Evolutionary conservation across 2,329 filamentous ascomycete species (phyloP).

Genomic region (Sporothrix phasma): DNA sequence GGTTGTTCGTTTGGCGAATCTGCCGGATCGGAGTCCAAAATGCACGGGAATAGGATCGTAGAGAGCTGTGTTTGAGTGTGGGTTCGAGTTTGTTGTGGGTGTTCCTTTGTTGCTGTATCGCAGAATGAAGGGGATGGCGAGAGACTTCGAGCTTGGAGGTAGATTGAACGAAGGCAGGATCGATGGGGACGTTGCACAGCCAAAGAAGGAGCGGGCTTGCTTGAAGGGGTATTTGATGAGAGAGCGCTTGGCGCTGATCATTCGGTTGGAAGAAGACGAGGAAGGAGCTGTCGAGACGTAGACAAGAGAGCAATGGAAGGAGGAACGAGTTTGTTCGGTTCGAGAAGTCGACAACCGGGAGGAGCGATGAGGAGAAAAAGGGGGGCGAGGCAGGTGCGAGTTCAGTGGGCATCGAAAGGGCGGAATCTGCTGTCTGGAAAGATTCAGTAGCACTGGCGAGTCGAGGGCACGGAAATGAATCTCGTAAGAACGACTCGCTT

Average conservation of each 20-base stretch:
- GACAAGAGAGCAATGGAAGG: background rate
- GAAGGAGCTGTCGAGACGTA: background rate
- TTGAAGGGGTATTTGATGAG: background rate
- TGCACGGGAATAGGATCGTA: background rate
- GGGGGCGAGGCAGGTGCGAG: background rate
- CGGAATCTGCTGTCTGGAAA: background rate
- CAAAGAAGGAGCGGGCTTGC: background rate
- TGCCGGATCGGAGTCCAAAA: background rate
- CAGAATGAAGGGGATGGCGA: background rate
- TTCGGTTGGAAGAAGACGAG: background rate
- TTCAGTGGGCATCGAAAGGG: background rate
- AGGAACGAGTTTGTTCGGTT: background rate
- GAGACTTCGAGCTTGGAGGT: background rate
- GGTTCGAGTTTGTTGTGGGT: background rate
- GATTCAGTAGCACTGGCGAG: background rate
- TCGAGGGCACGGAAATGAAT: background rate
- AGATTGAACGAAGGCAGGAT: background rate
- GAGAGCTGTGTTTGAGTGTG: background rate
- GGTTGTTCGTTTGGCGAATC: background rate
- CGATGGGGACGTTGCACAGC: background rate
- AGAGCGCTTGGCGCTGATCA: background rate
- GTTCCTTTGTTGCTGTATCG: background rate
- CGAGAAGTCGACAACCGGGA: background rate
- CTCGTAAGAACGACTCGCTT: background rate
- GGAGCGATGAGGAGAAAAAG: constrained; percentile 2